These are phyloP conservation scores for Picochlorum sp. DNA, from an alignment of 139 green algal genomes.

Conservation along the genomic window DNA sequence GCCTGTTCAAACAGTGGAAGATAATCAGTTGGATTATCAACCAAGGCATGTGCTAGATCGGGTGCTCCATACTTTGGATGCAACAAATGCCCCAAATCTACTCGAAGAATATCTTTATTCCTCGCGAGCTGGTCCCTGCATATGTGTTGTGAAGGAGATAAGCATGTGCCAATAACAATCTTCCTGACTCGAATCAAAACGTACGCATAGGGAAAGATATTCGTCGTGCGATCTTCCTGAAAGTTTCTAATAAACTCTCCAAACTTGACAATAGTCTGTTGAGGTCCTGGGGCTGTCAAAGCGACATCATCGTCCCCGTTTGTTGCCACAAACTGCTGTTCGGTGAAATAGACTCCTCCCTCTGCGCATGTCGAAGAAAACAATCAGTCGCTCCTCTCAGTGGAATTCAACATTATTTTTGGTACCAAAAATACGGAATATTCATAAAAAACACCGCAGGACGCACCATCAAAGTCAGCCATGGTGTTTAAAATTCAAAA, in stretches of 20 bases:
- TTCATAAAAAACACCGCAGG: too few species aligned
- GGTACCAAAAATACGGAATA: too few species aligned
- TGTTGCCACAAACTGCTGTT: constrained; percentile 37
- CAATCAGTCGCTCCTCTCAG: background rate
- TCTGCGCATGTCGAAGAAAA: constrained; percentile 17
- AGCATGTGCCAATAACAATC: constrained; percentile 2
- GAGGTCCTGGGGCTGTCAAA: constrained; percentile 4
- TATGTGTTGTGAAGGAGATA: background rate
- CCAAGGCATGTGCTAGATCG: constrained; percentile 21
- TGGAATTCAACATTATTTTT: too few species aligned
- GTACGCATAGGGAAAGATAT: constrained; percentile 30
- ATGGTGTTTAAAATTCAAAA: too few species aligned
- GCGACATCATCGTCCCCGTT: constrained; percentile 10
- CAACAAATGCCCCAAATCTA: constrained; percentile 27
- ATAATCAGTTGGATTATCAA: constrained; percentile 31
- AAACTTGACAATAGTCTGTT: constrained; percentile 38
- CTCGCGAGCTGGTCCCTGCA: constrained; percentile 38
- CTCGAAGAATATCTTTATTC: constrained; percentile 20
- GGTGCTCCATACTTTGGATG: constrained; percentile 28
- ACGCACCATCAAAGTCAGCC: too few species aligned
- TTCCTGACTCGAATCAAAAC: constrained; percentile 4
- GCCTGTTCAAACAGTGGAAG: constrained; percentile 31
- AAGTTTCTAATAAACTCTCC: constrained; percentile 46
- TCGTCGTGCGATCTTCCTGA: constrained; percentile 25
- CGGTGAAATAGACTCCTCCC: constrained; percentile 39